Evolutionary conservation across 371 early-diverging fungal species (phyloP).

Genomic region (Chytridiales sp.): DNA sequence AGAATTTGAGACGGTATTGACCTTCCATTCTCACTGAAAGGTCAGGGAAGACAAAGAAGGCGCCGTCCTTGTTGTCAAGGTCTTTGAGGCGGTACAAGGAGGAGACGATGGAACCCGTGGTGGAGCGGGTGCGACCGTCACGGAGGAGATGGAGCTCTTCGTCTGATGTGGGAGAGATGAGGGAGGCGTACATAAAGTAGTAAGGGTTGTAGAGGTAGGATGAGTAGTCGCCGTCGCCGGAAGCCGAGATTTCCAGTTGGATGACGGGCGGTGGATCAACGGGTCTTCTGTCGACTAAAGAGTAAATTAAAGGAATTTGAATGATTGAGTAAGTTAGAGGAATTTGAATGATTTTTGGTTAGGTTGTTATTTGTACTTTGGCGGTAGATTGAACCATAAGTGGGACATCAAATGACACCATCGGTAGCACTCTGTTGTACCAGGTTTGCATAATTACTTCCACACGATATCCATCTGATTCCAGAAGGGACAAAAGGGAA

Average conservation of each 20-base stretch:
- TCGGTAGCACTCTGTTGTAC: not conserved
- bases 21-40: conserved; percentile 91
- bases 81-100: conserved; percentile 87
- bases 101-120: conserved; percentile 86
- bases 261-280: conserved; percentile 94
- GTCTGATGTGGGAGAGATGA: conserved; percentile 65
- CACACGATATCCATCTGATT: too few species aligned
- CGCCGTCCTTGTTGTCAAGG: conserved; percentile 81
- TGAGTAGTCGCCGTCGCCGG: conserved; percentile 19
- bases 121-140: conserved; percentile 72
- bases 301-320: not conserved
- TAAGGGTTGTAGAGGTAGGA: conserved; percentile 80
- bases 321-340: not conserved
- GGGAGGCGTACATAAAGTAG: conserved; percentile 81
- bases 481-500: too few species aligned
- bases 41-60: conserved; percentile 96
- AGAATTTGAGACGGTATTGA: conserved; percentile 75
- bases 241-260: conserved; percentile 27
- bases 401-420: not conserved
- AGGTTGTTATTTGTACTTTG: not conserved
- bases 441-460: too few species aligned
- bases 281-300: conserved; percentile 83
- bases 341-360: not conserved
- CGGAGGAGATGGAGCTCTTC: conserved; percentile 71
- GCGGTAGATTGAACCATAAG: not conserved